These are phyloP conservation scores for Phytopythium montanum DNA, from an alignment of 352 stramenopile species.

Conservation along the genomic window DNA sequence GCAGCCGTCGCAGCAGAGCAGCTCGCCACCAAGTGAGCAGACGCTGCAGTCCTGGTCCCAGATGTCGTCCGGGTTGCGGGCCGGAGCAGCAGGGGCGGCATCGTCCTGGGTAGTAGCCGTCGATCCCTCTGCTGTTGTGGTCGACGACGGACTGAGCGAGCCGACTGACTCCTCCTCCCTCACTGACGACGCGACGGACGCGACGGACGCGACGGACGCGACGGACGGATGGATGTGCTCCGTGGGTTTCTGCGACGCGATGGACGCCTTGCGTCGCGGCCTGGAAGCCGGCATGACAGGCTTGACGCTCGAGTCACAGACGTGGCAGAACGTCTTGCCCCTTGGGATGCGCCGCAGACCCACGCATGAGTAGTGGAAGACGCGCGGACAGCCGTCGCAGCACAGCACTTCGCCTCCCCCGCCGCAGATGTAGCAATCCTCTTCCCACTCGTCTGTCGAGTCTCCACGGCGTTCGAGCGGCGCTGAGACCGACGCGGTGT, in stretches of 20 bases:
- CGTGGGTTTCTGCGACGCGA: constrained; percentile 15
- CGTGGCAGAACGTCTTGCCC: constrained; percentile 83
- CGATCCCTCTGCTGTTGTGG: constrained; percentile 4
- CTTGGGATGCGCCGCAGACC: constrained; percentile 71
- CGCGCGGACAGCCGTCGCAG: constrained; percentile 89
- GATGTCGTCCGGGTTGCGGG: constrained; percentile 46
- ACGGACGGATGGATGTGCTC: constrained; percentile 1
- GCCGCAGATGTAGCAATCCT: constrained; percentile 88
- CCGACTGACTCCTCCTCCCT: constrained; percentile 5
- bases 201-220: neutral
- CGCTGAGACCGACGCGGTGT: constrained; percentile 7
- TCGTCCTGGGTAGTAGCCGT: neutral
- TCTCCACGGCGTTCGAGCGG: constrained; percentile 22
- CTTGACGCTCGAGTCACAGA: constrained; percentile 70
- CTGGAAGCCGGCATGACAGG: constrained; percentile 37
- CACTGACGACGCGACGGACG: constrained; percentile 1
- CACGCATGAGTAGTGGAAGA: constrained; percentile 90
- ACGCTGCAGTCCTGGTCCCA: constrained; percentile 90
- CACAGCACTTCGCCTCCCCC: constrained; percentile 84
- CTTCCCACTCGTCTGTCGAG: constrained; percentile 82
- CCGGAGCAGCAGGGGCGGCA: neutral
- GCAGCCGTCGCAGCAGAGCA: constrained; percentile 91
- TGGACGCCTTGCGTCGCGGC: neutral
- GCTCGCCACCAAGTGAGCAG: constrained; percentile 77
- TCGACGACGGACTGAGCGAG: constrained; percentile 8